Evolutionary conservation across 2,329 filamentous ascomycete genomes (phyloP).

Genomic region (Pestalotiopsis sp.): DNA sequence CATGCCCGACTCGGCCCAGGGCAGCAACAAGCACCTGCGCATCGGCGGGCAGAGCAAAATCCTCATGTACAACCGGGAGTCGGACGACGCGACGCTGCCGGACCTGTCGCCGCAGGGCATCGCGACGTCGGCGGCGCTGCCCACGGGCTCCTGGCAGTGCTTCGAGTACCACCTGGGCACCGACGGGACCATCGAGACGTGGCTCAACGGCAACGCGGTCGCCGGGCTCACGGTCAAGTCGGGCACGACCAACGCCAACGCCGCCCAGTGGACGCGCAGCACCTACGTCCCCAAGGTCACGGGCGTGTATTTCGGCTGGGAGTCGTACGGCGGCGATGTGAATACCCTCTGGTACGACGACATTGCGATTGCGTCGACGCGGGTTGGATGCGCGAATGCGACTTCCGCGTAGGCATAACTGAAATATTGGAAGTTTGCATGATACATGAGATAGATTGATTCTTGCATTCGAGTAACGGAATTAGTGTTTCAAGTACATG

Average conservation of each 20-base stretch:
- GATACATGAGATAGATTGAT: not conserved
- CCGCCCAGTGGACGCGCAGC: conserved; percentile 54
- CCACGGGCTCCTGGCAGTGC: conserved; percentile 56
- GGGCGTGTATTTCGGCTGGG: conserved; percentile 64
- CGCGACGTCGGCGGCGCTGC: conserved; percentile 52
- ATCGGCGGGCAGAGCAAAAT: conserved; percentile 64
- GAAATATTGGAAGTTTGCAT: not conserved
- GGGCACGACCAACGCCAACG: conserved; percentile 52
- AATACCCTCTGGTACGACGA: conserved; percentile 69
- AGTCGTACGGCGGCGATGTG: conserved; percentile 60
- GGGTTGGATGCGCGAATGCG: conserved; percentile 46
- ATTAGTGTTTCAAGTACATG: not conserved
- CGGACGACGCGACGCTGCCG: conserved; percentile 63
- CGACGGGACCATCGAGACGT: conserved; percentile 63
- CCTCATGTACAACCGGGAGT: conserved; percentile 67
- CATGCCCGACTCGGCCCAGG: conserved; percentile 61
- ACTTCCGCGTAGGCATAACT: not conserved
- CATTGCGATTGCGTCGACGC: conserved; percentile 48
- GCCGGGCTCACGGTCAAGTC: conserved; percentile 51
- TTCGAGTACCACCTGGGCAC: conserved; percentile 63
- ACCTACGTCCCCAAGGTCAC: conserved; percentile 53
- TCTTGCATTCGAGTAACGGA: not conserved
- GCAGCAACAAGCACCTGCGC: conserved; percentile 60
- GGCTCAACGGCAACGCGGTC: conserved; percentile 56
- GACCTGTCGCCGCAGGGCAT: conserved; percentile 63